Evolutionary conservation across 2,329 filamentous ascomycete species (phyloP), one percentile per base, ranked within the genome.

Genomic region (Xylariales sp.): DNA sequence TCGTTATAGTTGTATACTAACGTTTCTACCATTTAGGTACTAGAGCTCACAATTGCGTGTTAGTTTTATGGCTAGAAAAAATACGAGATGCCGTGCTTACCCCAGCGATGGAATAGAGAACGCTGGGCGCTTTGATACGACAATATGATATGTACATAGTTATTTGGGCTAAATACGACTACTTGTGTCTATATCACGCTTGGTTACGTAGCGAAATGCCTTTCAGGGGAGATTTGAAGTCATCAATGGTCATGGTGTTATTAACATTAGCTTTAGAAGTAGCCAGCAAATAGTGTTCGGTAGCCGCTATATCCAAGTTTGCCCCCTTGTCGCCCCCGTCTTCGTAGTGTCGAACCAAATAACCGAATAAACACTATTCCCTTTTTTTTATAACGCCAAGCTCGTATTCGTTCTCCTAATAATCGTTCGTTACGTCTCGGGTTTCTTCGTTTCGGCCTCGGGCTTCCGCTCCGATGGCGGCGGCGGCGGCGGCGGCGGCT

Each of bases 231-330:
- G 28, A 39, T 41, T 41, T 7, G 41, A 10, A 28, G 39, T 53
- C 50, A 39, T 30, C 23, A 36, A 30, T 36, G 14, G n/a, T 52
- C 28, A 57, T 54, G 30, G n/a, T 57, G 6, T 23, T 30, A 59
- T 64, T 56, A 67, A 64, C 12, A 67, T 64, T 64, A 67, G 8
- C 50, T 63, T 36, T 39, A 60, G 43, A 50, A 32, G 52, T 39
- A 14, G n/a, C 14, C 12, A 46, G 23, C 23, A 23, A 23, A 23
- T 23, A 23, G 23, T 23, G 39, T 54, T 53, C 28, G n/a, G 18
- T 12, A 34, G 36, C 45, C 7, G 39, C 12, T 36, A 4, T 39
- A 41, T 55, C 30, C 12, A 50, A 30, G 10, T 23, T 23, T 55
- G n/a, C 34, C 34, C 43, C 18, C 12, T 2, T 45, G 39, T 34